Base-by-base conservation (phyloP, 176 grass and related monocot species). In the Eremochloa ophiuroides region DNA sequence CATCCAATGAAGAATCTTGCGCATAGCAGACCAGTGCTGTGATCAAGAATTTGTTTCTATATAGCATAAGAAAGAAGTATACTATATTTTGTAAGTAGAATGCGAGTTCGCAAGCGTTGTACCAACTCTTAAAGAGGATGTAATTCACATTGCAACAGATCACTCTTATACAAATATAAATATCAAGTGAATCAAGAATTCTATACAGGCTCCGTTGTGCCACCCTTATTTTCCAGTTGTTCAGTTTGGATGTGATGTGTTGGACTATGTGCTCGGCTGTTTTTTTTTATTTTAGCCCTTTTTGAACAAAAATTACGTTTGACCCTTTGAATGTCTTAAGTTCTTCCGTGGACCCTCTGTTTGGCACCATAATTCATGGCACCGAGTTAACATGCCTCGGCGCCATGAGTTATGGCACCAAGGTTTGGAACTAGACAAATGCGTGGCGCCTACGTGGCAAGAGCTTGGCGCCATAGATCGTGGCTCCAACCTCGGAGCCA, bases 81-180 rank as follows among this genome's bases (percentile, higher is more conserved):
- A 4, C 1, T 55, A 20, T 38, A 14, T 47, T 88, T 69, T 79
- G 76, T 40, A 59, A 43, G 37, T 82, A 82, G 28, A 78, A 50
- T 76, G 4, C 29, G 56, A 44, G n/a, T 64, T 85, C 40, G 2
- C 1, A 76, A n/a, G 20, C 0, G 7, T 51, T 75, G n/a, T 71
- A 68, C 62, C 27, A 18, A 18, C 28, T 37, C 7, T 41, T 62
- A 26, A 31, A 13, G 17, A 27, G 29, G 58, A 4, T 58, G 60
- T 73, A 66, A 67, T 74, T 14, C 11, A 72, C 56, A 34, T 13
- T 38, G 40, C 31, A 31, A 47, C 23, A 60, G 10, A 59, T 43
- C 33, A 33, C 30, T 73, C 15, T 14, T 44, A 80, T 37, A 31
- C 25, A 53, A 44, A 34, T 53, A 53, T 8, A 53, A 53, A 53